These are phyloP conservation scores for Neophaeococcomyces mojaviensis DNA, from an alignment of 2,329 filamentous ascomycete species.

Conservation along the genomic window DNA sequence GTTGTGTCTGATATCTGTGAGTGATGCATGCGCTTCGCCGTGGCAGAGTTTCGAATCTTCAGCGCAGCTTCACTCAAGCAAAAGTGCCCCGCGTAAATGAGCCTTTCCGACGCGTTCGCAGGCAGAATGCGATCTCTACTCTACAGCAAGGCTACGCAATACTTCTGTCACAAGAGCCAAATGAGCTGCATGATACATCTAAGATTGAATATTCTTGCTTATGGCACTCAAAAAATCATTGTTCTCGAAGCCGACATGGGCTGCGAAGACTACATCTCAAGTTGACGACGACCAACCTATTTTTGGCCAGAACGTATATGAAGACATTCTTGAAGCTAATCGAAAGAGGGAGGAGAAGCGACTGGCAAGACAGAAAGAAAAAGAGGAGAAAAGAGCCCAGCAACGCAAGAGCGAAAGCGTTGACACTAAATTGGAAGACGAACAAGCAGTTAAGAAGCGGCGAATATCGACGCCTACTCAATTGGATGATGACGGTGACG, in stretches of 20 bases:
- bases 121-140: too few species aligned
- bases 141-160: too few species aligned
- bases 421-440: slow-evolving; percentile 13
- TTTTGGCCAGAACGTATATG: slow-evolving; percentile 43
- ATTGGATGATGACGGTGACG: slow-evolving; percentile 27
- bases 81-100: too few species aligned
- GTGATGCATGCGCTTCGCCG: too few species aligned
- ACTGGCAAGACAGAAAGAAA: slow-evolving; percentile 20
- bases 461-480: slow-evolving; percentile 18
- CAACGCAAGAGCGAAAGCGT: slow-evolving; percentile 14
- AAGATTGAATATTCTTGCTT: not conserved
- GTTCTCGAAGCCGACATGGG: slow-evolving; percentile 50
- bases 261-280: slow-evolving; percentile 18
- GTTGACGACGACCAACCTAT: slow-evolving; percentile 33
- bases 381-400: slow-evolving; percentile 21
- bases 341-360: slow-evolving; percentile 29
- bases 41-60: too few species aligned
- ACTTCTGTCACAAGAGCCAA: too few species aligned
- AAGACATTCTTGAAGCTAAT: slow-evolving; percentile 37
- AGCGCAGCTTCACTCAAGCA: too few species aligned
- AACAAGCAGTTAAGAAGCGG: slow-evolving; percentile 27
- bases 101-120: too few species aligned
- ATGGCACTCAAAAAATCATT: slow-evolving; percentile 35
- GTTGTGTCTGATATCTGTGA: not conserved
- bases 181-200: too few species aligned